Percentiles rank a stretch among this genome's conserved stretches.
Evolutionary conservation across 192 early-diverging fungal genomes (phyloP).

Genomic region (Rhizophagus sp.): DNA sequence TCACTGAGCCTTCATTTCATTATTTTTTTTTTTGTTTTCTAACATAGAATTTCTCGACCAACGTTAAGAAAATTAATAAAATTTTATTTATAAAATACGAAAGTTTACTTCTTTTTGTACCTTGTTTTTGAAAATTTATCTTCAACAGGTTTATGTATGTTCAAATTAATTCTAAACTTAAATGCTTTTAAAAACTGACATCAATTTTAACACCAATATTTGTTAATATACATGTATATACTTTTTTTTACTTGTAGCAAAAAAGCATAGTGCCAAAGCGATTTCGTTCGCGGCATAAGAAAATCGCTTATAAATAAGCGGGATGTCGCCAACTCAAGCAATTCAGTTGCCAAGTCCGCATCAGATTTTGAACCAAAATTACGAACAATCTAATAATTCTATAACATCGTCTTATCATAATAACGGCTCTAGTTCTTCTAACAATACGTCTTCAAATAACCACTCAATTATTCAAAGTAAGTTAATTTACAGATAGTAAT

Average conservation of each 20-base stretch:
- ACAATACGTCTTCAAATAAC: not conserved
- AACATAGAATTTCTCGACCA: not conserved
- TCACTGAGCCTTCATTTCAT: not conserved
- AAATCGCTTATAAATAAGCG: not conserved
- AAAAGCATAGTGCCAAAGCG: not conserved
- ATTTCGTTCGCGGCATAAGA: slow-evolving; percentile 1
- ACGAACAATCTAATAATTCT: not conserved
- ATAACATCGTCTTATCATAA: not conserved
- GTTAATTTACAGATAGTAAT: not conserved
- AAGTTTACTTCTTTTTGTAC: not conserved
- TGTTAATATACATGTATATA: not conserved
- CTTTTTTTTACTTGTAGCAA: not conserved
- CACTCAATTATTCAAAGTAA: not conserved
- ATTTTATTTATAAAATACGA: not conserved
- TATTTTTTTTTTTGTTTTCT: not conserved
- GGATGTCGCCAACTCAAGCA: slow-evolving; percentile 12
- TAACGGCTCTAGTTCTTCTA: slow-evolving; percentile 3
- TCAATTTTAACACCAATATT: not conserved
- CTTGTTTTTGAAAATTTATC: not conserved
- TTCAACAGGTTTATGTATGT: not conserved
- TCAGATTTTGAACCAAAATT: slow-evolving; percentile 9
- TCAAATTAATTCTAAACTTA: not conserved
- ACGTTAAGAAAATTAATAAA: not conserved
- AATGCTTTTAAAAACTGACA: not conserved
- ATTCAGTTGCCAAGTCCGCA: slow-evolving; percentile 14